Evolutionary conservation across 2,329 filamentous ascomycete genomes (phyloP).

Genomic region (Xylaria sp.): DNA sequence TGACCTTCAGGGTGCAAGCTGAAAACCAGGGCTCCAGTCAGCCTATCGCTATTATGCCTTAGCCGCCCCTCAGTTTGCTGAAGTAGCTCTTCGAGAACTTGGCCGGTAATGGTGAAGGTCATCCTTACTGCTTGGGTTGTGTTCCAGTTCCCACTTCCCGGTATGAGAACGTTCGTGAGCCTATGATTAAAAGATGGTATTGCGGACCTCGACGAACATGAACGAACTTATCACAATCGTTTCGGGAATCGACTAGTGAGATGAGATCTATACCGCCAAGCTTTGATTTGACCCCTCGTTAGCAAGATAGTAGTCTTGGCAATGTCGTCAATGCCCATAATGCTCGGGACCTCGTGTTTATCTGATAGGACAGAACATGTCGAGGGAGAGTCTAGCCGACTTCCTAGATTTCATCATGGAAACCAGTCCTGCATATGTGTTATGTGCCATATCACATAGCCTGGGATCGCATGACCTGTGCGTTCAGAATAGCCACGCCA

Average conservation of each 20-base stretch:
- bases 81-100: too few species aligned
- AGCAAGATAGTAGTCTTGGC: slow-evolving; percentile 1
- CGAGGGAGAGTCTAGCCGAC: not conserved
- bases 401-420: not conserved
- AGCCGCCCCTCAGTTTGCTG: too few species aligned
- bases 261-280: not conserved
- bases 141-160: too few species aligned
- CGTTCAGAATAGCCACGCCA: not conserved
- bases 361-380: not conserved
- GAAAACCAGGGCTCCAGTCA: too few species aligned
- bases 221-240: not conserved
- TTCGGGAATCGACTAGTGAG: not conserved
- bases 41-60: too few species aligned
- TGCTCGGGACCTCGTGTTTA: not conserved
- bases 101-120: not conserved
- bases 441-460: not conserved
- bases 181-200: too few species aligned
- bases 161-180: too few species aligned
- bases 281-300: not conserved
- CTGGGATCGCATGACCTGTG: not conserved
- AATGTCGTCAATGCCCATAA: slow-evolving; percentile 27
- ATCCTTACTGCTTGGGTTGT: not conserved
- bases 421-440: not conserved
- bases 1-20: too few species aligned
- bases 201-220: not conserved